These are phyloP conservation scores for Trypanosoma rangeli DNA, from an alignment of 208 protist species.

Conservation along the genomic window DNA sequence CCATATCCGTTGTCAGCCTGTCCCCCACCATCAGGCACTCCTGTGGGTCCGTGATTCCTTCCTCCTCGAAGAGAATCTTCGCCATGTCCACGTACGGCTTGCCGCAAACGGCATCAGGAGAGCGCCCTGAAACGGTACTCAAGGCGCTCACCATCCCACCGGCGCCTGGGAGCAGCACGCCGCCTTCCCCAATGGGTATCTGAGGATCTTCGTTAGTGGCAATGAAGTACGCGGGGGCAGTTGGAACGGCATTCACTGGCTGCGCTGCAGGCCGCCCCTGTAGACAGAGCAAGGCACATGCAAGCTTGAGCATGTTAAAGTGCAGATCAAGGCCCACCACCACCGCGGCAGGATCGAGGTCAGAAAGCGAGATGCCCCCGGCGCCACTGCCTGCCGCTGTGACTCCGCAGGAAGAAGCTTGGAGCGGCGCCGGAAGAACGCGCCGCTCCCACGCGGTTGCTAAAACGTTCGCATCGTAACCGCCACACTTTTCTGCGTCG, in stretches of 20 bases:
- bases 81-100: constrained; percentile 68
- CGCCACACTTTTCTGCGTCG: constrained; percentile 40
- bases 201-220: constrained; percentile 79
- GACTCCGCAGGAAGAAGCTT: constrained; percentile 6
- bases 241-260: not conserved
- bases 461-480: constrained; percentile 33
- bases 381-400: not conserved
- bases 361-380: constrained; percentile 45
- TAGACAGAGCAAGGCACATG: constrained; percentile 44
- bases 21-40: constrained; percentile 80
- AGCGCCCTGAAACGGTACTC: constrained; percentile 28
- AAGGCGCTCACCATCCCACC: constrained; percentile 50
- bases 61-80: constrained; percentile 47
- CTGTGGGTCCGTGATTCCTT: constrained; percentile 43
- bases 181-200: constrained; percentile 44
- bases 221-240: constrained; percentile 38
- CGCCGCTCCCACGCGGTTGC: constrained; percentile 33
- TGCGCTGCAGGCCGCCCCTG: constrained; percentile 28
- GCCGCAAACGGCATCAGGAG: constrained; percentile 60
- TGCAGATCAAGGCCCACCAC: constrained; percentile 65
- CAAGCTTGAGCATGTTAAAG: constrained; percentile 67
- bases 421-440: constrained; percentile 43
- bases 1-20: constrained; percentile 74
- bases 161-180: constrained; percentile 52
- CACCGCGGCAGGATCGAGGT: constrained; percentile 60